phyloP scores from a whole-genome alignment of 441 rosid species.

The Manihot esculenta region DNA sequence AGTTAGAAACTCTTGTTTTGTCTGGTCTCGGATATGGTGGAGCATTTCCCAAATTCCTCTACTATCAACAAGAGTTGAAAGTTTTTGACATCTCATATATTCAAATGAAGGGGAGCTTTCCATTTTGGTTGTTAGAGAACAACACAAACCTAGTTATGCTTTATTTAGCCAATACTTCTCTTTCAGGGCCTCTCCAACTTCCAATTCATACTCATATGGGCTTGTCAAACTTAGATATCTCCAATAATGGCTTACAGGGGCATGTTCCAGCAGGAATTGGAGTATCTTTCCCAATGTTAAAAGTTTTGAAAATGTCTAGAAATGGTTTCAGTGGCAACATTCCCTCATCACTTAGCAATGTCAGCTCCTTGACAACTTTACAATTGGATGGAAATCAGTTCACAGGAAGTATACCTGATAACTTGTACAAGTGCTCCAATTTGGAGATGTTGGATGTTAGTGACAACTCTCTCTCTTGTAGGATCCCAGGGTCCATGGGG shows the following conservation, averaged over 20 bases:
- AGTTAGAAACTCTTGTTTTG: neutral
- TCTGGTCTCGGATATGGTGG: conserved; percentile 4
- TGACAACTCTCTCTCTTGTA: conserved; percentile 14
- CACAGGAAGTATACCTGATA: conserved; percentile 11
- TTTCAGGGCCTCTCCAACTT: conserved; percentile 16
- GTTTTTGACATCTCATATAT: conserved; percentile 9
- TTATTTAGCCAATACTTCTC: conserved; percentile 7
- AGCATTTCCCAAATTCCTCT: conserved; percentile 28
- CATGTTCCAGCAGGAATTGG: conserved; percentile 20
- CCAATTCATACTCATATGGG: conserved; percentile 7
- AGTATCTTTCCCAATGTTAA: conserved; percentile 1
- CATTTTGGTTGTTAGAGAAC: conserved; percentile 26
- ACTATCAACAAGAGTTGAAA: conserved; percentile 20
- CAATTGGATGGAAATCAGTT: conserved; percentile 11
- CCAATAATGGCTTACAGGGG: conserved; percentile 18
- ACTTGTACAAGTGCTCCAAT: neutral
- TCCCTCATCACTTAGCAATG: conserved; percentile 13
- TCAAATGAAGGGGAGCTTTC: conserved; percentile 1
- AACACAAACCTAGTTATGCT: conserved; percentile 15
- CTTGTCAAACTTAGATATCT: conserved; percentile 4
- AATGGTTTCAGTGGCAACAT: conserved; percentile 16
- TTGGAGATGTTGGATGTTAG: neutral
- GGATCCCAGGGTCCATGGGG: conserved; percentile 7
- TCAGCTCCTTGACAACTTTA: neutral
- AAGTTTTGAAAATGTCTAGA: neutral